phyloP scores from a whole-genome alignment of 2,329 filamentous ascomycete genomes.

The Aureobasidium uvarum region DNA sequence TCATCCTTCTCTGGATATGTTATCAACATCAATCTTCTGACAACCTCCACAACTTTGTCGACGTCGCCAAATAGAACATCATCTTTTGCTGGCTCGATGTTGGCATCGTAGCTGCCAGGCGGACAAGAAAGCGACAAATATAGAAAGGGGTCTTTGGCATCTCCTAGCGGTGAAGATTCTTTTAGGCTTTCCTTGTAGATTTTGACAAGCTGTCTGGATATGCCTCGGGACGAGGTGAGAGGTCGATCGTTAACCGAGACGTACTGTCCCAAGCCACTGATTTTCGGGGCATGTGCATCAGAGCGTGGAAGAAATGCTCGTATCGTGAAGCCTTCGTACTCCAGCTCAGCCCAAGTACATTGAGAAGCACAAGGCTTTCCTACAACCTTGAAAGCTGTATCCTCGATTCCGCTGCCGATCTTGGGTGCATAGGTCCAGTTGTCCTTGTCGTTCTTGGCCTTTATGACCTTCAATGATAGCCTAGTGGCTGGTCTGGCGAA shows the following conservation, averaged over 20 bases:
- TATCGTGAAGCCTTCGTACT: slow-evolving; percentile 48
- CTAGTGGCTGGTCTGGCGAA: slow-evolving; percentile 64
- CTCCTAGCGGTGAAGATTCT: slow-evolving; percentile 32
- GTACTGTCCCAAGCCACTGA: slow-evolving; percentile 51
- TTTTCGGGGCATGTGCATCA: slow-evolving; percentile 44
- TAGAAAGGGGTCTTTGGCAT: slow-evolving; percentile 58
- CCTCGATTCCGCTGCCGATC: slow-evolving; percentile 50
- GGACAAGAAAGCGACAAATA: slow-evolving; percentile 63
- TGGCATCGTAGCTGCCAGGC: slow-evolving; percentile 64
- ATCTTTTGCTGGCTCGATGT: slow-evolving; percentile 69
- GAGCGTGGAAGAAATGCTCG: slow-evolving; percentile 59
- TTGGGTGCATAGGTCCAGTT: slow-evolving; percentile 65
- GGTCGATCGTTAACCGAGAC: slow-evolving; percentile 69
- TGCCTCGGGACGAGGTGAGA: slow-evolving; percentile 55
- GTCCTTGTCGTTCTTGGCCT: slow-evolving; percentile 50
- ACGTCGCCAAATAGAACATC: slow-evolving; percentile 67
- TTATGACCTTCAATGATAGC: slow-evolving; percentile 60
- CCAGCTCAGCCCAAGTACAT: slow-evolving; percentile 49
- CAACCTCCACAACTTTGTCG: slow-evolving; percentile 44
- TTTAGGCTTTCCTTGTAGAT: slow-evolving; percentile 54
- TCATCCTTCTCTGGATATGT: slow-evolving; percentile 36
- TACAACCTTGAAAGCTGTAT: slow-evolving; percentile 62
- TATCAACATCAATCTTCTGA: slow-evolving; percentile 47
- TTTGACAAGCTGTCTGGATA: slow-evolving; percentile 58
- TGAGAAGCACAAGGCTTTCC: slow-evolving; percentile 57